A percentile compares a stretch with the other conserved stretches of the same genome.
Conservation (phyloP, 257 asterid species). For the Ligustrum vulgare region DNA sequence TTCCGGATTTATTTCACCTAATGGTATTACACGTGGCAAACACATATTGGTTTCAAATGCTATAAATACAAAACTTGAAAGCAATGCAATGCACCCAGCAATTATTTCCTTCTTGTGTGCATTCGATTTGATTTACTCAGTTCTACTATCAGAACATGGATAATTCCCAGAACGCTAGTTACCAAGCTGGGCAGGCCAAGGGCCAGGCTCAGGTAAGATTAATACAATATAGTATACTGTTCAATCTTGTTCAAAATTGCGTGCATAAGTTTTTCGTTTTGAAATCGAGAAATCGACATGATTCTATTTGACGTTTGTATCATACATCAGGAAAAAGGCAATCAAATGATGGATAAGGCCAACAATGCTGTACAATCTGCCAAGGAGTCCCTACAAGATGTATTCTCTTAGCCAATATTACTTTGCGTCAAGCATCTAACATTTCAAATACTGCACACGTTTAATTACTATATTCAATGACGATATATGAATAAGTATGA, state of each 20-base stretch:
- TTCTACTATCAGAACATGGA: slow-evolving; percentile 25
- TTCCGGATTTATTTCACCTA: background rate
- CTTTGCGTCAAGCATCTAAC: background rate
- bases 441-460: background rate
- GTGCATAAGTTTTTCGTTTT: background rate
- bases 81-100: background rate
- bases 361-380: slow-evolving; percentile 55
- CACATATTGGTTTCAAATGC: background rate
- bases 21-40: slow-evolving; percentile 1
- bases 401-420: slow-evolving; percentile 8
- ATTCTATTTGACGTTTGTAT: background rate
- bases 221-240: background rate
- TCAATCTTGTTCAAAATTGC: background rate
- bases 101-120: background rate
- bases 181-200: slow-evolving; percentile 64
- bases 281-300: background rate
- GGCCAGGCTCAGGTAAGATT: slow-evolving; percentile 51
- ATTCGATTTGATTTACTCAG: background rate
- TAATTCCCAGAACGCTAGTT: slow-evolving; percentile 37
- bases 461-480: too few species aligned
- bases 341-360: slow-evolving; percentile 55
- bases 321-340: slow-evolving; percentile 51
- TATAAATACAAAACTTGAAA: slow-evolving; percentile 27
- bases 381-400: slow-evolving; percentile 51
- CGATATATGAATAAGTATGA: background rate